Conservation (phyloP, 768 basidiomycete species). For the Leccinum broughii region DNA sequence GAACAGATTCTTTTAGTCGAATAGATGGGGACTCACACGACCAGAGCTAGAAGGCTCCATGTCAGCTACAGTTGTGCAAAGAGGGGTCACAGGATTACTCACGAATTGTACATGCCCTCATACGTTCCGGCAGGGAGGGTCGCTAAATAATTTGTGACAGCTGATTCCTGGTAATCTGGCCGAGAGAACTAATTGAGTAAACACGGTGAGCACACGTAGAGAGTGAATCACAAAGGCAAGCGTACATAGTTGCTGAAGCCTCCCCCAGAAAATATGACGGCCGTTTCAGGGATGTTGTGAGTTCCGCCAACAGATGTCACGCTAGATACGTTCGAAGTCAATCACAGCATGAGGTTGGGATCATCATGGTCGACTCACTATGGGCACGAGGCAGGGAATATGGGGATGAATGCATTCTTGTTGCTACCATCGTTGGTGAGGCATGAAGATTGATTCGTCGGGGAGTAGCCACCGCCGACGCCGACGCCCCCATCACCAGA, state of each 20-base stretch:
- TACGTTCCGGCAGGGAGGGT: conserved; percentile 33
- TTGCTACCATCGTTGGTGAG: conserved; percentile 59
- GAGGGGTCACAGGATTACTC: conserved; percentile 18
- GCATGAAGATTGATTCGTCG: conserved; percentile 49
- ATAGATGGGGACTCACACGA: conserved; percentile 38
- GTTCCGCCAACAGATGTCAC: conserved; percentile 77
- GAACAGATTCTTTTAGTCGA: not conserved
- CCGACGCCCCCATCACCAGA: conserved; percentile 74
- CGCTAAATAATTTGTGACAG: conserved; percentile 45
- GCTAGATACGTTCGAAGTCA: conserved; percentile 32
- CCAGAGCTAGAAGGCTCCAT: not conserved
- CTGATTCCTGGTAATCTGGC: conserved; percentile 53
- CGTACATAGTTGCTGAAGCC: conserved; percentile 71
- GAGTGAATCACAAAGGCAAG: not conserved
- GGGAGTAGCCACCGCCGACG: conserved; percentile 47
- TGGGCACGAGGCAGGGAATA: conserved; percentile 64
- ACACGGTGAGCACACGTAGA: conserved; percentile 6
- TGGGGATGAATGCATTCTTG: conserved; percentile 50
- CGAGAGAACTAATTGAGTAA: conserved; percentile 43
- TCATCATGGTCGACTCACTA: conserved; percentile 36
- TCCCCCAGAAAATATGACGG: conserved; percentile 64
- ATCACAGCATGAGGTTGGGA: not conserved
- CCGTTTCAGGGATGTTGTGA: conserved; percentile 55
- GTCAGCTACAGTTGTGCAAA: not conserved
- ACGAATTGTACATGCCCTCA: conserved; percentile 61